Percentiles rank a stretch among this genome's conserved stretches.
Evolutionary conservation across 2,329 filamentous ascomycete species (phyloP).

Genomic region (Dactylellina leptospora): DNA sequence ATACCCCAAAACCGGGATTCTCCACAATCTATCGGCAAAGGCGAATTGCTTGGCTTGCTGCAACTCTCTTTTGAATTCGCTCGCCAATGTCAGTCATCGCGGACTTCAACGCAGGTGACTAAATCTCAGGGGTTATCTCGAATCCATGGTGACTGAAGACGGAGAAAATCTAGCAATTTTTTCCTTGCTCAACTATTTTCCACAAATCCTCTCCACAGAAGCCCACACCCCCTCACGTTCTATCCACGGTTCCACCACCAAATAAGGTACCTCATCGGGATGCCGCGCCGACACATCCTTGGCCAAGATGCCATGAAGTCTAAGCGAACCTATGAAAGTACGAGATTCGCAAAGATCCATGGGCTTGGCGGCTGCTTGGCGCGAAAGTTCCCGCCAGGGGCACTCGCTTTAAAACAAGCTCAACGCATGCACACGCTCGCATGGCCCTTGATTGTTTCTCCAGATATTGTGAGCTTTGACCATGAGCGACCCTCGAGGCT

Average conservation of each 20-base stretch:
- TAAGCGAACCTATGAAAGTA: slow-evolving; percentile 18
- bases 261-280: slow-evolving; percentile 18
- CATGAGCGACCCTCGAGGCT: too few species aligned
- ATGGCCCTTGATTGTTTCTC: neutral
- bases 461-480: neutral
- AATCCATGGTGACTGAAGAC: slow-evolving; percentile 14
- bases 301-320: slow-evolving; percentile 12
- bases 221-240: neutral
- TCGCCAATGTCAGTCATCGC: too few species aligned
- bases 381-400: slow-evolving; percentile 16
- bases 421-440: slow-evolving; percentile 31
- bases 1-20: slow-evolving; percentile 12
- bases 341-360: neutral
- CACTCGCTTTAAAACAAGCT: slow-evolving; percentile 27
- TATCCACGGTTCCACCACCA: neutral
- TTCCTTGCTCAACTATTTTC: slow-evolving; percentile 32
- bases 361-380: slow-evolving; percentile 30
- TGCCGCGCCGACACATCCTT: slow-evolving; percentile 42
- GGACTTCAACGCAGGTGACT: too few species aligned
- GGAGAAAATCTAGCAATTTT: slow-evolving; percentile 23
- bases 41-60: slow-evolving; percentile 6
- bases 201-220: slow-evolving; percentile 45
- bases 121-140: neutral
- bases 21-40: slow-evolving; percentile 12
- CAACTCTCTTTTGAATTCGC: too few species aligned